Evolutionary conservation across 192 early-diverging fungal species (phyloP).

Genomic region (Gigaspora rosea): DNA sequence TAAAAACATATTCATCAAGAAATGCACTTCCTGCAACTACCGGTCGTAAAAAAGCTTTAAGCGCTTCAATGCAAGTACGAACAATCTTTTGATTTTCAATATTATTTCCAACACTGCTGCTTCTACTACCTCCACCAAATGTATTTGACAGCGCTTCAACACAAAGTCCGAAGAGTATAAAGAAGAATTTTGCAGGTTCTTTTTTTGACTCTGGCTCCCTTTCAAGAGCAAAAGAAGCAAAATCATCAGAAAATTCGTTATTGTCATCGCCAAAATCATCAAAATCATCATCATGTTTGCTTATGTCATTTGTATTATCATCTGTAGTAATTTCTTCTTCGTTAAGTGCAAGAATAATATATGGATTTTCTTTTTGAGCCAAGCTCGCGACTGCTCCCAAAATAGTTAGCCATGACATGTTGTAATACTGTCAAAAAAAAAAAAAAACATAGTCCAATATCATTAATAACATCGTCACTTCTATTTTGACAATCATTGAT

Average conservation of each 20-base stretch:
- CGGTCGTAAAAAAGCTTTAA: slow-evolving; percentile 56
- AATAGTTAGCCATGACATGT: slow-evolving; percentile 59
- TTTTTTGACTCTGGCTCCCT: slow-evolving; percentile 4
- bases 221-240: background rate
- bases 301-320: background rate
- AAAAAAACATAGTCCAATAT: background rate
- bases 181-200: slow-evolving; percentile 49
- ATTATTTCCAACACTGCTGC: slow-evolving; percentile 38
- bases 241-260: slow-evolving; percentile 7
- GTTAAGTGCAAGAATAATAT: slow-evolving; percentile 50
- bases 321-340: slow-evolving; percentile 11
- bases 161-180: slow-evolving; percentile 73
- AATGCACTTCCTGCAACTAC: slow-evolving; percentile 40
- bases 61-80: slow-evolving; percentile 53
- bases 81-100: slow-evolving; percentile 46
- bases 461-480: background rate
- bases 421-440: slow-evolving; percentile 50
- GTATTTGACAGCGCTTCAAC: slow-evolving; percentile 58
- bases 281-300: background rate
- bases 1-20: slow-evolving; percentile 54
- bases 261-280: background rate
- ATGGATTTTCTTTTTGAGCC: slow-evolving; percentile 46
- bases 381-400: slow-evolving; percentile 58
- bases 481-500: background rate
- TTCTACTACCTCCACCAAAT: slow-evolving; percentile 35